These are phyloP conservation scores for Mycena pura DNA, from an alignment of 768 basidiomycete species.

Conservation along the genomic window DNA sequence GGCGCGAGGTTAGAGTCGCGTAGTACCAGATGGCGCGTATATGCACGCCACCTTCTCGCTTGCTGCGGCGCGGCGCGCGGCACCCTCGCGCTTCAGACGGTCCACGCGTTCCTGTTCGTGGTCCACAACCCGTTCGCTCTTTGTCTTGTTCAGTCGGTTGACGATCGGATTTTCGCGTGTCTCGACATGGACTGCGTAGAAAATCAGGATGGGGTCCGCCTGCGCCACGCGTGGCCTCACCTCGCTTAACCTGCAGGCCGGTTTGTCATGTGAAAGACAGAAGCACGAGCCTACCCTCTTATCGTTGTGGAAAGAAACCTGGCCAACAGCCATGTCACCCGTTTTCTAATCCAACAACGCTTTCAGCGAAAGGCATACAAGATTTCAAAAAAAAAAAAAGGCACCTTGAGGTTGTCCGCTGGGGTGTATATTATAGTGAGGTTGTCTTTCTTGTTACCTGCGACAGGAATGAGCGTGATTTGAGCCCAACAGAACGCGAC, in stretches of 20 bases:
- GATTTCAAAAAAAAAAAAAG: conserved; percentile 25
- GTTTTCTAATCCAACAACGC: conserved; percentile 70
- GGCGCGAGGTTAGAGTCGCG: background rate
- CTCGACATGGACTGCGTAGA: conserved; percentile 67
- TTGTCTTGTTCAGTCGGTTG: conserved; percentile 94
- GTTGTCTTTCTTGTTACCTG: conserved; percentile 98
- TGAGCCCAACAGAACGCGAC: background rate
- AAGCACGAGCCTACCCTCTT: conserved; percentile 62
- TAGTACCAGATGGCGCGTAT: background rate
- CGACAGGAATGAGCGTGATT: background rate
- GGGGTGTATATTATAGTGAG: conserved; percentile 95
- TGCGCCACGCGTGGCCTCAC: conserved; percentile 42
- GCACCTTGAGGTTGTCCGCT: conserved; percentile 88
- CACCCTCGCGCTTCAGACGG: conserved; percentile 78
- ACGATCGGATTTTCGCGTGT: conserved; percentile 89
- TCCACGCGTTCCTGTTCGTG: conserved; percentile 90
- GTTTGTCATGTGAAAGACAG: background rate
- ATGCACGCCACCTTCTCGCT: conserved; percentile 64
- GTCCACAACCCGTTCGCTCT: conserved; percentile 81
- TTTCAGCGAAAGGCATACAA: background rate
- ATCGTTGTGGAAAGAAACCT: conserved; percentile 93
- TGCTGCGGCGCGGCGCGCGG: conserved; percentile 64
- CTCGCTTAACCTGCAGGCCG: conserved; percentile 72
- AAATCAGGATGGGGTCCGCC: background rate
- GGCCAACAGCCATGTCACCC: conserved; percentile 96